Percentiles rank a stretch among this genome's conserved stretches.
Evolutionary conservation across 2,329 filamentous ascomycete species (phyloP).

Genomic region (Cercospora zeae-maydis): DNA sequence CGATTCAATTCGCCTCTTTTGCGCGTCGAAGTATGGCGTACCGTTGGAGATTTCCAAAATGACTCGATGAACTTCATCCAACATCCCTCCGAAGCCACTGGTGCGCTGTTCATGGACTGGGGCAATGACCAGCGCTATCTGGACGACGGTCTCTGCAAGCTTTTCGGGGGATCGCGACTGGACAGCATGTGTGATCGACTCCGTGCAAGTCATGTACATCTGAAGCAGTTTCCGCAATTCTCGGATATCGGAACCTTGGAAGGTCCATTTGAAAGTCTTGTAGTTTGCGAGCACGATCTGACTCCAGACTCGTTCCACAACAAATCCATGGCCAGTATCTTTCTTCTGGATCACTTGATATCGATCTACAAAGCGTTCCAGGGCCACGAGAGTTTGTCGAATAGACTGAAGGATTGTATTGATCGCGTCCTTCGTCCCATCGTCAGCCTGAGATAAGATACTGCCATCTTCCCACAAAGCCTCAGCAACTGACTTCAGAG

Average conservation of each 20-base stretch:
- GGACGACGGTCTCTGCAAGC: slow-evolving; percentile 33
- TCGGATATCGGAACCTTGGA: slow-evolving; percentile 42
- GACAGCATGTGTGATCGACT: slow-evolving; percentile 41
- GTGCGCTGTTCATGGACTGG: slow-evolving; percentile 31
- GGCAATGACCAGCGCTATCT: slow-evolving; percentile 35
- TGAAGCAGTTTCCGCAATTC: slow-evolving; percentile 41
- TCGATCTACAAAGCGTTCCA: slow-evolving; percentile 45
- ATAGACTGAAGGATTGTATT: slow-evolving; percentile 41
- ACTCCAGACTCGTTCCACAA: slow-evolving; percentile 45
- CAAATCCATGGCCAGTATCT: slow-evolving; percentile 39
- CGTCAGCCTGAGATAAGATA: slow-evolving; percentile 37
- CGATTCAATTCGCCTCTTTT: slow-evolving; percentile 14
- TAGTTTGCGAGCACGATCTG: slow-evolving; percentile 42
- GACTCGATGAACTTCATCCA: slow-evolving; percentile 32
- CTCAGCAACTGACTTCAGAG: slow-evolving; percentile 46
- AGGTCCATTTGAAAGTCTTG: slow-evolving; percentile 46
- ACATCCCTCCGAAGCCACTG: slow-evolving; percentile 29
- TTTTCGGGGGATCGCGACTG: slow-evolving; percentile 41
- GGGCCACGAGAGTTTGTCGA: slow-evolving; percentile 41
- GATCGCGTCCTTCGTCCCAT: slow-evolving; percentile 39
- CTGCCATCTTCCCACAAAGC: slow-evolving; percentile 39
- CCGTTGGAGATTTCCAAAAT: slow-evolving; percentile 30
- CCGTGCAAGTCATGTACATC: slow-evolving; percentile 43
- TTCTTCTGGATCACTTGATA: slow-evolving; percentile 46
- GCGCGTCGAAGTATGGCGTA: slow-evolving; percentile 21